Conservation (phyloP, 208 protist species). For the Crithidia expoeki region DNA sequence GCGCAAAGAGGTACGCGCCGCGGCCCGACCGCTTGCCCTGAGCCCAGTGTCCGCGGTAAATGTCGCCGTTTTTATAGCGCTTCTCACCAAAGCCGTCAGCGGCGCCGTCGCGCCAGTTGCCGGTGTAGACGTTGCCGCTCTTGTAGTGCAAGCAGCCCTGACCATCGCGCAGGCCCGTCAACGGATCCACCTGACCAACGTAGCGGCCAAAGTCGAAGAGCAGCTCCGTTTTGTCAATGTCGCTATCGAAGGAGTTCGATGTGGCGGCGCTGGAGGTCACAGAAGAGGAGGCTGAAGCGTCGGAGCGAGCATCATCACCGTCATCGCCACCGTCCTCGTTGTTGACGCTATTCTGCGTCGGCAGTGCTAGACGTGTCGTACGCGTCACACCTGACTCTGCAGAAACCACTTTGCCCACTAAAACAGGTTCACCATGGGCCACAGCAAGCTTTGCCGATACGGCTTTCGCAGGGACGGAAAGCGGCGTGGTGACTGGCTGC, state of each 20-base stretch:
- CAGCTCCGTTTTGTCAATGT: constrained; percentile 34
- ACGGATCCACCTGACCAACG: constrained; percentile 53
- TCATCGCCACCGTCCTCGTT: neutral
- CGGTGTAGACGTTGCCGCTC: constrained; percentile 81
- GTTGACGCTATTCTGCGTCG: neutral
- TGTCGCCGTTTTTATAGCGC: constrained; percentile 72
- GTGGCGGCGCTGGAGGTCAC: constrained; percentile 24
- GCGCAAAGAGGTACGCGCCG: constrained; percentile 59
- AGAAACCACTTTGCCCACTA: constrained; percentile 19
- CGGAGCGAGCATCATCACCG: constrained; percentile 6
- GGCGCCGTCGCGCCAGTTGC: constrained; percentile 68
- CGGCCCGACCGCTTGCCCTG: constrained; percentile 61
- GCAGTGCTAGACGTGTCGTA: neutral
- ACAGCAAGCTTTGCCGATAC: neutral
- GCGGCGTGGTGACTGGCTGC: neutral
- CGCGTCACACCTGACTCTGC: constrained; percentile 8
- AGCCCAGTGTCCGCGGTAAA: constrained; percentile 76
- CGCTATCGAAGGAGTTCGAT: constrained; percentile 20
- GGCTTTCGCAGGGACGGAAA: neutral
- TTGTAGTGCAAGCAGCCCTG: constrained; percentile 67
- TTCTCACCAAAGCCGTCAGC: constrained; percentile 75
- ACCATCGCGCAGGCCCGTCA: constrained; percentile 59
- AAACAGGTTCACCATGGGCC: constrained; percentile 12
- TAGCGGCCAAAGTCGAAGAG: constrained; percentile 70
- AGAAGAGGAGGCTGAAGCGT: neutral